A percentile compares a stretch with the other conserved stretches of the same genome.
phyloP scores from a whole-genome alignment of 176 grass and related monocot genomes.

The Elaeis guineensis region DNA sequence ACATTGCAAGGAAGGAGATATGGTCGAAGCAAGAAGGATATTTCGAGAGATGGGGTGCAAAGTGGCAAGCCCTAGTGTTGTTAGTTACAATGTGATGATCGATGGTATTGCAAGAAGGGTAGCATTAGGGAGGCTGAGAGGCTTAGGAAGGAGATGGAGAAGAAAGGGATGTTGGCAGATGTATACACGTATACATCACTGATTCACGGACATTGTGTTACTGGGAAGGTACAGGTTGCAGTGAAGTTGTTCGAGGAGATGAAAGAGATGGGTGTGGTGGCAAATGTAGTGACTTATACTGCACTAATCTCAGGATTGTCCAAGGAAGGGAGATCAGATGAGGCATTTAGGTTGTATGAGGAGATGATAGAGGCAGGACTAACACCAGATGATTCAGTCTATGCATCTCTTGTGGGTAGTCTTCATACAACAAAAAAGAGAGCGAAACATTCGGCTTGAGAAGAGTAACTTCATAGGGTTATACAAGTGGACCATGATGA shows the following conservation, averaged over 20 bases:
- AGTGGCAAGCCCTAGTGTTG: conserved; percentile 30
- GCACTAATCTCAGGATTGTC: conserved; percentile 67
- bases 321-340: conserved; percentile 70
- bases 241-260: conserved; percentile 64
- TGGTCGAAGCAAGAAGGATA: conserved; percentile 71
- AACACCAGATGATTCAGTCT: conserved; percentile 58
- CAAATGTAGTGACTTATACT: conserved; percentile 65
- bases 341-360: conserved; percentile 66
- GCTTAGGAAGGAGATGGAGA: conserved; percentile 84
- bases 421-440: conserved; percentile 42
- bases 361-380: conserved; percentile 64
- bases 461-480: not conserved
- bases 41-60: conserved; percentile 61
- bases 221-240: conserved; percentile 60
- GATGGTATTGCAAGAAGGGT: conserved; percentile 70
- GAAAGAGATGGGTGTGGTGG: conserved; percentile 39
- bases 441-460: not conserved
- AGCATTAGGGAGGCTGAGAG: conserved; percentile 65
- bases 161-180: conserved; percentile 63
- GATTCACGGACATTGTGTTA: conserved; percentile 71
- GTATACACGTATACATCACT: conserved; percentile 70
- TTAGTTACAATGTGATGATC: conserved; percentile 84
- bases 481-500: not conserved
- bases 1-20: conserved; percentile 73
- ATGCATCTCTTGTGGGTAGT: conserved; percentile 60